Conservation (phyloP, 257 asterid species). For the Gynochthodes officinalis region DNA sequence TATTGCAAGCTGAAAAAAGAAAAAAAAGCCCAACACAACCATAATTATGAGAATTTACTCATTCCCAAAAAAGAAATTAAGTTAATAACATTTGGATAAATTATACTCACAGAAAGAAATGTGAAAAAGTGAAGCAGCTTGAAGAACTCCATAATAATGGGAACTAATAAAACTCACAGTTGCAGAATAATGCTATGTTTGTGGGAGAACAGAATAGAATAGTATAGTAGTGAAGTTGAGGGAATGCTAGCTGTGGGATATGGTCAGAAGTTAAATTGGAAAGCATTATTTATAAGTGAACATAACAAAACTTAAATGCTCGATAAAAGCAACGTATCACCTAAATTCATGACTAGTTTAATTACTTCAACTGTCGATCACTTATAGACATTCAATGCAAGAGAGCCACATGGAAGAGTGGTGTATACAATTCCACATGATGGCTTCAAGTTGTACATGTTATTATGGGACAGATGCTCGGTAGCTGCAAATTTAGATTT, state of each 20-base stretch:
- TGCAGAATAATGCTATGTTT: too few relatives aligned
- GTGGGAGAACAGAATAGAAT: too few relatives aligned
- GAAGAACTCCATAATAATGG: conserved; percentile 38
- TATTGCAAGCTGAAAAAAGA: conserved; percentile 41
- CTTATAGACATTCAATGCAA: conserved; percentile 23
- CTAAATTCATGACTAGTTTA: conserved; percentile 26
- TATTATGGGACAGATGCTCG: too few relatives aligned
- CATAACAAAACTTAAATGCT: neutral
- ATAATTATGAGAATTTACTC: too few relatives aligned
- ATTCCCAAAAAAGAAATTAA: too few relatives aligned
- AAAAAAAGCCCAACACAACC: neutral
- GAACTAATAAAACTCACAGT: too few relatives aligned
- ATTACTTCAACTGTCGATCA: conserved; percentile 43
- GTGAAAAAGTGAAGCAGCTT: conserved; percentile 43
- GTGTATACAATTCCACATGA: too few relatives aligned
- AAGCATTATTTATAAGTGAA: conserved; percentile 32
- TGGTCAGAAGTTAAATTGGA: conserved; percentile 4
- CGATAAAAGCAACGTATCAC: conserved; percentile 33
- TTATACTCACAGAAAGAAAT: conserved; percentile 69
- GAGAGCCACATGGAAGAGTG: too few relatives aligned
- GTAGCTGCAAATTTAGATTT: too few relatives aligned
- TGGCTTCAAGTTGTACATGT: too few relatives aligned
- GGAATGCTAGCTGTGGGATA: too few relatives aligned
- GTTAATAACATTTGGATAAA: too few relatives aligned
- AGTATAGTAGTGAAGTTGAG: conserved; percentile 2